phyloP scores from a whole-genome alignment of 768 basidiomycete species.

The Serendipita sp. region DNA sequence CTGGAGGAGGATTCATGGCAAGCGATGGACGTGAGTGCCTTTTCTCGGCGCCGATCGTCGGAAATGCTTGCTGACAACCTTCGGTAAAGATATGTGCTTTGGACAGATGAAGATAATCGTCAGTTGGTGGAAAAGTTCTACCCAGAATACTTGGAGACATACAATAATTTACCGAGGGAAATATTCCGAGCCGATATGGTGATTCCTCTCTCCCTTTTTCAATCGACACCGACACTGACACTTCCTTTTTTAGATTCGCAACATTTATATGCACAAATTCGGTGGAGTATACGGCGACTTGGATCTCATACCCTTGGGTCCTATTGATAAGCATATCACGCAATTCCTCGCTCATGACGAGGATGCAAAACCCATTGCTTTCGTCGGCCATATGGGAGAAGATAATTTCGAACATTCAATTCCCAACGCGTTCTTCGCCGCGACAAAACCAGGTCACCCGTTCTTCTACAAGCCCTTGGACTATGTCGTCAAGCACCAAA shows the following conservation, averaged over 20 bases:
- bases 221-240: background rate
- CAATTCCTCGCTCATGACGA: background rate
- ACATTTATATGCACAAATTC: slow-evolving; percentile 1
- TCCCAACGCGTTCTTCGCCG: background rate
- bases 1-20: background rate
- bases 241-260: background rate
- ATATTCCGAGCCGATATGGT: slow-evolving; percentile 3
- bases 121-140: background rate
- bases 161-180: background rate
- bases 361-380: background rate
- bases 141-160: background rate
- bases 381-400: background rate
- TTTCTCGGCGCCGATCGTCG: background rate
- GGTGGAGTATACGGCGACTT: background rate
- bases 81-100: background rate
- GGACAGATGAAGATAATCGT: background rate
- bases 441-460: background rate
- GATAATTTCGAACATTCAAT: slow-evolving; percentile 3
- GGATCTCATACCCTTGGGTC: background rate
- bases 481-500: background rate
- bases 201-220: background rate
- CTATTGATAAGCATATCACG: background rate
- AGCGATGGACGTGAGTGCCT: background rate
- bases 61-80: background rate
- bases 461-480: background rate